Evolutionary conservation across 331 rosid species (phyloP), one percentile per base, ranked within the genome.

Genomic region (Pyrus hybrid): DNA sequence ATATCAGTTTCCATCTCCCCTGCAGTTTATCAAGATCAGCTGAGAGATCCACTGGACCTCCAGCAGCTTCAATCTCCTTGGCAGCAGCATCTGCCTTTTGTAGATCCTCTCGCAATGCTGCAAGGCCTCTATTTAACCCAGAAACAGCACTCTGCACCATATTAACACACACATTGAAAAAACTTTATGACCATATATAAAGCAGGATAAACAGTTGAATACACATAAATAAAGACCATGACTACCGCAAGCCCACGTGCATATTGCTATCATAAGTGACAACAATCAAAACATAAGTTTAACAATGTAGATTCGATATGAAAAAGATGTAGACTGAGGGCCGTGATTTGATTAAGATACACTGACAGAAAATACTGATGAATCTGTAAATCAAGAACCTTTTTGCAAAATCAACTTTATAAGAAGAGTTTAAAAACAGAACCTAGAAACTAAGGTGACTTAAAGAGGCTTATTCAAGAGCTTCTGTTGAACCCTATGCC

Each of bases 41-140:
- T 4, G 96, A 75, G 54, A 94, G 91, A 84, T 94, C 96, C 4
- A 94, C 93, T 17, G 77, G 81, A 62, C 97, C 97, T 69, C 85
- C 93, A 51, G 73, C 89, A 73, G 72, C 88, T 85, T 92, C 99
- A 64, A 94, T 81, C 82, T 87, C 96, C 87, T 86, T 94, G 41
- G 97, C 97, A 12, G 97, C 97, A 8, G 71, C 86, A 58, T 94
- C 99, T 70, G 90, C 99, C 88, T 83, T 90, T 56, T 23, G 77
- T 74, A 94, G 83, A 86, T 94, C 99, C 56, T 86, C 97, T 83
- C 84, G 93, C 63, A 29, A 86, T 7, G 99, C 97, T 56, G 97
- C 97, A 66, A 92, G 93, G 76, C 99, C 97, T 84, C 96, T 90
- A 80, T 94, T 94, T 58, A 94, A 85, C 84, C 99, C 99, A 49